These are phyloP conservation scores for Calonectria honghensis DNA, from an alignment of 2,329 filamentous ascomycete genomes.

Conservation along the genomic window DNA sequence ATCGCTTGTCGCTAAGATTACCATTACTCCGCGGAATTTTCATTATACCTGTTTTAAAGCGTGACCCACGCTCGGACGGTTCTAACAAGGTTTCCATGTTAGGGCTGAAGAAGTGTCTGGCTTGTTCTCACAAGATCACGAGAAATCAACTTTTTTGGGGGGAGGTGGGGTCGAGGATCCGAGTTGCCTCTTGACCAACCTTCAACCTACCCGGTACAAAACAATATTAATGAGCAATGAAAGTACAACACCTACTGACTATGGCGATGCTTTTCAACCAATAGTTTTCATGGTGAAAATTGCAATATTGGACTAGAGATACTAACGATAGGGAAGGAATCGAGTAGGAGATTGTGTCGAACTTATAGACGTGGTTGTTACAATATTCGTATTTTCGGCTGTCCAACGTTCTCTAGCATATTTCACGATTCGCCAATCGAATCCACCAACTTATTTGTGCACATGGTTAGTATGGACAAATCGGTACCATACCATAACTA, in stretches of 20 bases:
- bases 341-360: neutral
- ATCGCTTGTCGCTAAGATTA: neutral
- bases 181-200: too few relatives aligned
- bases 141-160: too few relatives aligned
- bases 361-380: neutral
- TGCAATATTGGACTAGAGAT: neutral
- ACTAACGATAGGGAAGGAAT: neutral
- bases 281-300: neutral
- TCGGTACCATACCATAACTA: too few relatives aligned
- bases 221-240: neutral
- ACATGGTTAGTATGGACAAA: too few relatives aligned
- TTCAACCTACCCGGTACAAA: too few relatives aligned
- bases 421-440: neutral
- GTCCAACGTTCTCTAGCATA: too few relatives aligned
- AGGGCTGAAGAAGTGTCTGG: neutral
- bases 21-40: conserved; percentile 3
- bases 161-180: too few relatives aligned
- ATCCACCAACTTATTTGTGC: neutral
- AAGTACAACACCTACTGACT: neutral
- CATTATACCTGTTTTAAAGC: neutral
- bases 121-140: neutral
- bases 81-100: neutral
- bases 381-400: neutral
- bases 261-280: neutral
- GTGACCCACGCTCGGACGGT: neutral